Evolutionary conservation across 805 yeast species (phyloP), one percentile per base, ranked within the genome.

Genomic region (Nakazawaea wickerhamii): DNA sequence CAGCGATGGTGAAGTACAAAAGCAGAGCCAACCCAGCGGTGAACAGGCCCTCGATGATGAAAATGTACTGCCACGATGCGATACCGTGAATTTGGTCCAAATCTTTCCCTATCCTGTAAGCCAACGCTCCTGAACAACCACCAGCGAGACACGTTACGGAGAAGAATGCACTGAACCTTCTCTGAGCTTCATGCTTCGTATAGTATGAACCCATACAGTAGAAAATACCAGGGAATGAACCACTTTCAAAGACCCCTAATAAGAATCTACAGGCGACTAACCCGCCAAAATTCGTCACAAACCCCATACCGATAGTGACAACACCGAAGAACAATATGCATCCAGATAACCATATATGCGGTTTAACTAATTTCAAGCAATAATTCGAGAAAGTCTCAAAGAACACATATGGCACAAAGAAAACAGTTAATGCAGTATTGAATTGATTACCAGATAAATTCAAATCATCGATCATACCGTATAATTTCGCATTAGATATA

Each of bases 401-500:
- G 40, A 48, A 45, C 14, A 48, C 17, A 32, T 48, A 48, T 26
- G 50, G 50, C 2, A 48, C 41, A 25, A 76, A 79, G 55, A 79
- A 79, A 8, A 79, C 66, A 11, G 81, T 74, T 51, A 79, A 67
- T 4, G 79, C 77, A 23, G 65, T 65, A 55, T 81, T 78, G 64
- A 70, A 83, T 53, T 83, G 81, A 50, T 70, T 65, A 4, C 82
- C 82, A 2, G 60, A 58, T 32, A 86, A 64, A 15, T 68, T 53
- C 27, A 86, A 59, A 44, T 79, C 84, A 1, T 53, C 60, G 17
- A 69, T 68, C 67, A 86, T 66, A 10, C 88, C 88, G 55, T 84
- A 84, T 43, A 81, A 73, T 46, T 78, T 78, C 6, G 95, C 95
- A 60, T 86, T 85, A 23, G 90, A 78, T 48, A 86, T 83, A 58